Evolutionary conservation across 805 yeast species (phyloP), one percentile per base, ranked within the genome.

Genomic region (Wickerhamiella domercqiae): DNA sequence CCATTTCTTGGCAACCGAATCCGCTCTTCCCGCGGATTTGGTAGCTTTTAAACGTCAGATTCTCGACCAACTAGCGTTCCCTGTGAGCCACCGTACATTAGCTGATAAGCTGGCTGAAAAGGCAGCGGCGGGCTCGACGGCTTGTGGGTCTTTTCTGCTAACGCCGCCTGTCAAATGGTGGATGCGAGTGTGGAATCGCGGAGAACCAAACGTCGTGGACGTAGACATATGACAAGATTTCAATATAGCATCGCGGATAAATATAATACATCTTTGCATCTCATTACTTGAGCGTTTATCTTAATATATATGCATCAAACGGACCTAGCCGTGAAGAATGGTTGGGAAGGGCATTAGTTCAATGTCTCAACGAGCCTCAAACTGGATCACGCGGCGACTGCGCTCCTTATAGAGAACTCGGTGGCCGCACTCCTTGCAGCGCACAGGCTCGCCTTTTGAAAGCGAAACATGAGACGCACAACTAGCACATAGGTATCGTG

Each of bases 341-440:
- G n/a, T n/a, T n/a, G n/a, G n/a, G n/a, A n/a, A n/a, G n/a, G n/a
- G n/a, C n/a, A n/a, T n/a, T n/a, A n/a, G n/a, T n/a, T n/a, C n/a
- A n/a, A n/a, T 11, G 28, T n/a, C 18, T 58, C 54, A 78, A 57
- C 86, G 71, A 21, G 87, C 86, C 59, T 78, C 86, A 55, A 78
- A 78, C 61, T 78, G 86, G 37, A 78, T 66, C 93, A 87, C 82
- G 67, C 97, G 75, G 68, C 86, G 81, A 35, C 97, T 87, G 67
- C 98, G 78, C 44, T 95, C 94, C 67, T 90, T 90, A 67, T 87
- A 82, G 45, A 90, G 67, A 43, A 90, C 96, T 64, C 98, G 78
- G 65, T 90, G 97, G 46, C 98, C 98, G 63, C 98, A 90, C 50
- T 86, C 94, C 63, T 84, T 86, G 65, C 98, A 90, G 66, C 97